Conservation (phyloP, 176 grass and related monocot species). For the Oropetium thomaeum region DNA sequence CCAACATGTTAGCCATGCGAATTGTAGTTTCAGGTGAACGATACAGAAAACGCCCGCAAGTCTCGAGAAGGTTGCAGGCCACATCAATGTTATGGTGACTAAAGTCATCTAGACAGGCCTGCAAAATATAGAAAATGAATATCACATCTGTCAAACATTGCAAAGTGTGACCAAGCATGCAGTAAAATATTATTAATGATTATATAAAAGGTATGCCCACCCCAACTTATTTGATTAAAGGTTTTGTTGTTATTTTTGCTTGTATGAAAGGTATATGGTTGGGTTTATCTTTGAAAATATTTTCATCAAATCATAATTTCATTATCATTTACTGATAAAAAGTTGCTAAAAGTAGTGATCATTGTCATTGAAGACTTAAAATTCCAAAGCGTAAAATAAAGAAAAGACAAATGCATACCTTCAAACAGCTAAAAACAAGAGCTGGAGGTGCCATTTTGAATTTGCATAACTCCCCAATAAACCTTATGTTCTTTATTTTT, state of each 20-base stretch:
- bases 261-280: background rate
- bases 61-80: constrained; percentile 96
- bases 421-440: constrained; percentile 95
- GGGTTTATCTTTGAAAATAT: background rate
- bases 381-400: background rate
- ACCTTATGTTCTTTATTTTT: constrained; percentile 99
- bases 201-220: background rate
- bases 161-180: background rate
- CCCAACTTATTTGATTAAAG: too few species aligned
- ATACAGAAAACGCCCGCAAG: constrained; percentile 90
- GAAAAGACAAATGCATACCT: constrained; percentile 48
- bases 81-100: constrained; percentile 99
- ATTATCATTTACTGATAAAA: background rate
- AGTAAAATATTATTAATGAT: background rate
- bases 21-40: constrained; percentile 95
- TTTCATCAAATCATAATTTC: background rate
- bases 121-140: constrained; percentile 40
- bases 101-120: constrained; percentile 98
- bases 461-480: constrained; percentile 98
- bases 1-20: constrained; percentile 95
- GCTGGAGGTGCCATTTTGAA: constrained; percentile 89
- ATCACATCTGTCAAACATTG: background rate
- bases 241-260: too few species aligned
- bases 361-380: background rate
- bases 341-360: background rate